Conservation (phyloP, 257 asterid genomes). For the Petunia secreta region DNA sequence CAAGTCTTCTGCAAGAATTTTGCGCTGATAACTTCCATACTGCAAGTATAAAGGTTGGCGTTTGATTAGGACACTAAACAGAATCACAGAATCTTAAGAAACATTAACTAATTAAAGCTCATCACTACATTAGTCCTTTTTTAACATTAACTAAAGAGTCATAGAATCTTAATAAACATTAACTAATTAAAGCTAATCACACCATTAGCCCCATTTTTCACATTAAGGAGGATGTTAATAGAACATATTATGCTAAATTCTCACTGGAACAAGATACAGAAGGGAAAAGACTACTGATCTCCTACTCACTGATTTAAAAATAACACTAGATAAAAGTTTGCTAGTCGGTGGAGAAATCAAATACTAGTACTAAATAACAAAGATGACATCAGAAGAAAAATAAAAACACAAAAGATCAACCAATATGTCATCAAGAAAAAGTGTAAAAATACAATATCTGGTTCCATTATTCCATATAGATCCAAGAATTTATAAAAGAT, state of each 20-base stretch:
- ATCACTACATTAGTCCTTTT: neutral
- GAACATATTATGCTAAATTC: neutral
- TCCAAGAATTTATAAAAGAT: constrained; percentile 7
- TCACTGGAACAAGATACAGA: neutral
- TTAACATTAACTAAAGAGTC: neutral
- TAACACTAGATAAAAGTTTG: neutral
- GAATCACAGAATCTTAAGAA: neutral
- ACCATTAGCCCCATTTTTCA: neutral
- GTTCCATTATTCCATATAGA: neutral
- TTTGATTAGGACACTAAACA: neutral
- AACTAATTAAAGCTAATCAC: neutral
- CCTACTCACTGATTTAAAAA: neutral
- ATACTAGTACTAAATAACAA: neutral
- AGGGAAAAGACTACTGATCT: neutral
- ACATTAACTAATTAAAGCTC: neutral
- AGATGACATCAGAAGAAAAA: constrained; percentile 13
- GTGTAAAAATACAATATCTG: neutral
- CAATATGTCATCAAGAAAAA: neutral
- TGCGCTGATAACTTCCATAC: constrained; percentile 81
- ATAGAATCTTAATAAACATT: neutral
- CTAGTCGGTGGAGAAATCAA: neutral
- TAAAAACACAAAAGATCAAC: constrained; percentile 6
- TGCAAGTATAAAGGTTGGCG: constrained; percentile 36
- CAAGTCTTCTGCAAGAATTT: constrained; percentile 70
- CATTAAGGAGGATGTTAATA: neutral